These are phyloP conservation scores for Aspergillus latus DNA, from an alignment of 2,329 filamentous ascomycete genomes.

Conservation along the genomic window DNA sequence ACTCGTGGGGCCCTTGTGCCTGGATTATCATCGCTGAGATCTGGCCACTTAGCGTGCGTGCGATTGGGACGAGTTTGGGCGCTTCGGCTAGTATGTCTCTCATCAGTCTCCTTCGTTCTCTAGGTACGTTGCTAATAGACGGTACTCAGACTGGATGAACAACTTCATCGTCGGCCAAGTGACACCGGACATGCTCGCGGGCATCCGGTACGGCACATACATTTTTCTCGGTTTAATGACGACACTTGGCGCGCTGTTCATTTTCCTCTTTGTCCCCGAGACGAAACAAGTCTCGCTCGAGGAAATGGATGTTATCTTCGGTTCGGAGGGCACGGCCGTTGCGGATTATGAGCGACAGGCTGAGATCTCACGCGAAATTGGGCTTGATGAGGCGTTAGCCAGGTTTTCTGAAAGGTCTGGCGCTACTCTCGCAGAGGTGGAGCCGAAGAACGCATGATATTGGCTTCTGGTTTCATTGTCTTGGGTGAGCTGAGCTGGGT, in stretches of 20 bases:
- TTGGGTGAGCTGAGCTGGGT: neutral
- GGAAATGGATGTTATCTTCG: slow-evolving; percentile 68
- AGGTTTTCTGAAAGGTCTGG: neutral
- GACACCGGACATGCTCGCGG: slow-evolving; percentile 65
- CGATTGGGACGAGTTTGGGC: slow-evolving; percentile 50
- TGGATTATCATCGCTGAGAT: slow-evolving; percentile 76
- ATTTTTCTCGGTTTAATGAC: slow-evolving; percentile 69
- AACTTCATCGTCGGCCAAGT: slow-evolving; percentile 66
- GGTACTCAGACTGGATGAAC: slow-evolving; percentile 48
- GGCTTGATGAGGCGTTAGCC: slow-evolving; percentile 46
- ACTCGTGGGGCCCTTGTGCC: slow-evolving; percentile 65
- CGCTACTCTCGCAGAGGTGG: neutral
- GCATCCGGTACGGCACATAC: slow-evolving; percentile 69
- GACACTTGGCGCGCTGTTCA: slow-evolving; percentile 58
- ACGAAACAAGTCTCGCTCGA: slow-evolving; percentile 47
- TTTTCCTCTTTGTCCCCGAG: slow-evolving; percentile 54
- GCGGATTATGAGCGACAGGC: slow-evolving; percentile 69
- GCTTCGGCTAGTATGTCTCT: slow-evolving; percentile 50
- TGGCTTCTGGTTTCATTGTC: neutral
- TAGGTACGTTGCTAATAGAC: neutral
- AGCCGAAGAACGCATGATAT: neutral
- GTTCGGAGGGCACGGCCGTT: slow-evolving; percentile 64
- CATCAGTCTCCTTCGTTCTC: neutral
- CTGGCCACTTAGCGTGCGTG: slow-evolving; percentile 68
- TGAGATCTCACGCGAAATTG: slow-evolving; percentile 69